Evolutionary conservation across 1,284 basidiomycete species (phyloP), one percentile per base, ranked within the genome.

Genomic region (Cutaneotrichosporon mucoides): DNA sequence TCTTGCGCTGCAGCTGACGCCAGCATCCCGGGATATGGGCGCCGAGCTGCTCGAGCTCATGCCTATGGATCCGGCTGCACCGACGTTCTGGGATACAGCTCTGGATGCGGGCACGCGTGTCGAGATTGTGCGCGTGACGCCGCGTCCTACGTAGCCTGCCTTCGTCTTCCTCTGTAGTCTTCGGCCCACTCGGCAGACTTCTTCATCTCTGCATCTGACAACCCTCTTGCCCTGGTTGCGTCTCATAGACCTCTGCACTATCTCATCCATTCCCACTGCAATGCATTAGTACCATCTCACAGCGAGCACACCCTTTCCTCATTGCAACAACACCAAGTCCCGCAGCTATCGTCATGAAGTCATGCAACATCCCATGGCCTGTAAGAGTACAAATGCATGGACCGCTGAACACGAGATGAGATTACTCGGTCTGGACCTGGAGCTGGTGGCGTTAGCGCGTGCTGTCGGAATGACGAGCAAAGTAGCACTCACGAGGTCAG

Each of bases 401-500:
- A 15, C 47, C 15, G 49, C 49, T 48, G 36, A 48, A 42, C 47
- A 44, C 34, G 38, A 36, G 51, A 49, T 36, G 53, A 46, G 41
- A 16, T 69, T 73, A 76, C 62, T 68, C 69, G 61, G 66, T 63
- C 68, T 76, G 70, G 61, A 68, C 66, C 63, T 70, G 68, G 69
- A 76, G 71, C 73, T 75, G 55, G 1, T 24, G 34, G 38, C 37
- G 59, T 49, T 13, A n/a, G n/a, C 6, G 12, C 42, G 15, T 24
- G 24, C 24, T 24, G 6, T 37, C 37, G 5, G 5, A 4, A 33
- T 2, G 36, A 33, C n/a, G 10, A 6, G 33, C 13, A 7, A 5
- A 11, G 24, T 11, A 7, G 11, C 15, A 76, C 75, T 78, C 71
- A 83, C 80, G 69, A 99, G 85, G 81, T 98, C 95, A 71, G 91